These are phyloP conservation scores for Mentha longifolia DNA, from an alignment of 257 asterid genomes.

Conservation along the genomic window DNA sequence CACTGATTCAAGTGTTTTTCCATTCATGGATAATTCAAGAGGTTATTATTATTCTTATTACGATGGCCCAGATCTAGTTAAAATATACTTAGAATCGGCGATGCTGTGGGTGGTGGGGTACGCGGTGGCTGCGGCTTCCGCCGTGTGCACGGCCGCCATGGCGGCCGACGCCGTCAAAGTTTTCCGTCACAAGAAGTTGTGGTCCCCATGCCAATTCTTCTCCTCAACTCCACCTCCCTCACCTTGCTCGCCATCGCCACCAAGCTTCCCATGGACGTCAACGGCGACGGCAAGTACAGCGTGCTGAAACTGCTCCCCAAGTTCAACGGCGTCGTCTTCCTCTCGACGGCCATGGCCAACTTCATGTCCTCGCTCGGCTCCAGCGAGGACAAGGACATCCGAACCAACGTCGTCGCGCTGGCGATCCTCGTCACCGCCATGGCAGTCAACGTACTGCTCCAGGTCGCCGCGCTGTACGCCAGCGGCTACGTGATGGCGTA, in stretches of 20 bases:
- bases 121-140: constrained; percentile 36
- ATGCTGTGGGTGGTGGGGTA: constrained; percentile 32
- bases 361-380: constrained; percentile 36
- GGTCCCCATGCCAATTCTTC: constrained; percentile 44
- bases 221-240: constrained; percentile 42
- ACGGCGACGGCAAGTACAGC: neutral
- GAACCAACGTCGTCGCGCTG: constrained; percentile 14
- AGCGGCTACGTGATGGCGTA: neutral
- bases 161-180: constrained; percentile 42
- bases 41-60: too few species aligned
- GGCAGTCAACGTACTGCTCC: constrained; percentile 25
- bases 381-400: constrained; percentile 26
- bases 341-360: constrained; percentile 19
- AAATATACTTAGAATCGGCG: neutral
- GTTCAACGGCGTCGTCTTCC: constrained; percentile 16
- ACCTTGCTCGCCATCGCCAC: constrained; percentile 37
- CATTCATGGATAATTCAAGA: too few species aligned
- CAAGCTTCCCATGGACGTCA: constrained; percentile 47
- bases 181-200: constrained; percentile 32
- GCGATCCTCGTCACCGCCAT: constrained; percentile 28
- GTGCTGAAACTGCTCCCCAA: constrained; percentile 1
- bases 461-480: constrained; percentile 3
- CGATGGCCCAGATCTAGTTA: too few species aligned
- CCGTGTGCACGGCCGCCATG: constrained; percentile 36
- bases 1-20: too few species aligned